Percentiles rank a stretch among this genome's conserved stretches.
phyloP scores from a whole-genome alignment of 164 flowering plant genomes.

The Saururus chinensis region DNA sequence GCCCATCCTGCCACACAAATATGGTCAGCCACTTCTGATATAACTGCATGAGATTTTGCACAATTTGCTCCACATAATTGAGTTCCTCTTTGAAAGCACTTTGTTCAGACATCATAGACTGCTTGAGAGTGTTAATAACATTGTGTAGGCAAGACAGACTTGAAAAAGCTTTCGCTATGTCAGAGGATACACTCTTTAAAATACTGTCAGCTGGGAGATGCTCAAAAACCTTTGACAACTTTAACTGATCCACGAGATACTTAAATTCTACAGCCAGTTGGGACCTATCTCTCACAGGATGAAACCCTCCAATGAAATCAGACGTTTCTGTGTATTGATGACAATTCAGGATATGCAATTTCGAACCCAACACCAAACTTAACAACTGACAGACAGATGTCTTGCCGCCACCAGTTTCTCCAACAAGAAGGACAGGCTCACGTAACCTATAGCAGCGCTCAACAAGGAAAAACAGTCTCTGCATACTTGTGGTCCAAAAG shows the following conservation, averaged over 20 bases:
- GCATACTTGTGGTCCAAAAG: conserved; percentile 66
- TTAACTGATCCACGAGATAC: conserved; percentile 30
- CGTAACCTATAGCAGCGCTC: conserved; percentile 67
- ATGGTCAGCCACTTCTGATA: conserved; percentile 71
- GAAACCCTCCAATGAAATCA: conserved; percentile 95
- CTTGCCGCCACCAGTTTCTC: conserved; percentile 99
- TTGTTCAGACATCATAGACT: conserved; percentile 21
- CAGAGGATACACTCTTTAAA: conserved; percentile 50
- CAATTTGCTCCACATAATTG: conserved; percentile 28
- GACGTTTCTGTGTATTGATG: conserved; percentile 96
- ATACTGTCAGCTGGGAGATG: conserved; percentile 18
- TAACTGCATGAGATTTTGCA: conserved; percentile 28
- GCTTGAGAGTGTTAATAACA: conserved; percentile 25
- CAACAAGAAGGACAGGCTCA: conserved; percentile 97
- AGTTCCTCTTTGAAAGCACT: conserved; percentile 36
- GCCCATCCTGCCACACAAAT: conserved; percentile 95
- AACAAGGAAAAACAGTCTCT: conserved; percentile 70
- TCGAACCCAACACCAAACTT: conserved; percentile 36
- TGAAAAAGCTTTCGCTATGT: conserved; percentile 52
- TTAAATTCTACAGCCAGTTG: conserved; percentile 38
- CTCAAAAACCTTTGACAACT: conserved; percentile 32
- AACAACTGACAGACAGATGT: conserved; percentile 87
- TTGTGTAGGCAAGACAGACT: conserved; percentile 34
- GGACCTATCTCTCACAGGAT: conserved; percentile 82
- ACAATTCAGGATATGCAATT: conserved; percentile 77